Evolutionary conservation across 306 rosid species (phyloP), one percentile per base, ranked within the genome.

Genomic region (Inga laurina): DNA sequence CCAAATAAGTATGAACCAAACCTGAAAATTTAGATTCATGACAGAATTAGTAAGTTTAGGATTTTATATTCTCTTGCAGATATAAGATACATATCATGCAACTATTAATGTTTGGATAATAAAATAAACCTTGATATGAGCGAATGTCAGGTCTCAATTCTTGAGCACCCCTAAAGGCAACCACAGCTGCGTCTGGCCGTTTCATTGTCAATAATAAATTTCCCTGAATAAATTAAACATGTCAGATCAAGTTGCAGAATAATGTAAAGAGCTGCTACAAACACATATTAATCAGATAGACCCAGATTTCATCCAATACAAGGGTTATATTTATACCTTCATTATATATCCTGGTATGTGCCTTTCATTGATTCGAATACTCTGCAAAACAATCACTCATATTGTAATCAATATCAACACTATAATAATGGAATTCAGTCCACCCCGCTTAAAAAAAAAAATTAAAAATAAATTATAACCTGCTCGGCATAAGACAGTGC

Each of bases 101-200:
- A 76, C 44, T 56, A 74, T 79, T 22, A 19, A 59, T 39, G 21
- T 69, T 84, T 73, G 71, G 27, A 75, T 56, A 37, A 76, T 48
- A 78, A 83, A 84, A 81, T 82, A 76, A 83, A 97, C 99, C 99
- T 97, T 97, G 98, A 88, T 97, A 94, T 74, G 99, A 90, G 74
- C 99, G 99, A 82, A 97, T 97, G 81, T 97, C 99, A 81, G 97
- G 95, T 87, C 99, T 97, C 90, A 97, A 86, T 81, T 97, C 98
- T 88, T 94, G 99, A 85, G 97, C 98, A 86, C 87, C 92, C 88
- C 99, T 89, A 90, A 97, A 97, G 77, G 99, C 95, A 83, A 86
- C 81, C 78, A 84, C 97, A 56, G 99, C 99, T 80, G 91, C 88
- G 73, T 97, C 99, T 74, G 97, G 88, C 54, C 90, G 92, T 89